Evolutionary conservation across 768 basidiomycete species (phyloP).

Genomic region (Boletales sp.): DNA sequence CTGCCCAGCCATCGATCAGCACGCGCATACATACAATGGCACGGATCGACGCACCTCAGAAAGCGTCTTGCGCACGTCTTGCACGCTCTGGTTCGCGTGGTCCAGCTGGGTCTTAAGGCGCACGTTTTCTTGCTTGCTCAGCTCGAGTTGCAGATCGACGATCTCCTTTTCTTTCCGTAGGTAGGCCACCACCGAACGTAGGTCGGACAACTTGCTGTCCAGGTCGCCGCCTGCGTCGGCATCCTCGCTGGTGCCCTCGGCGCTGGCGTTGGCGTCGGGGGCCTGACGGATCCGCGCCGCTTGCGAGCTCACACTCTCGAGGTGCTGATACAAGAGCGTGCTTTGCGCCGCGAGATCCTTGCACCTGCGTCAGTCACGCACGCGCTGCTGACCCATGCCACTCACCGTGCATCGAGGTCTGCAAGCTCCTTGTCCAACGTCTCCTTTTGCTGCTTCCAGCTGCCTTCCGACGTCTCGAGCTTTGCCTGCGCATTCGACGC

Average conservation of each 20-base stretch:
- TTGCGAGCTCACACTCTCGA: slow-evolving; percentile 80
- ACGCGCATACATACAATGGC: neutral
- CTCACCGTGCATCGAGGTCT: slow-evolving; percentile 69
- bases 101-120: slow-evolving; percentile 76
- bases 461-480: slow-evolving; percentile 63
- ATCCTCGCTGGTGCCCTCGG: slow-evolving; percentile 38
- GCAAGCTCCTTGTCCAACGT: slow-evolving; percentile 73
- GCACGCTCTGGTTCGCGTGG: slow-evolving; percentile 61
- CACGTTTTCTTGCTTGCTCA: slow-evolving; percentile 71
- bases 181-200: slow-evolving; percentile 77
- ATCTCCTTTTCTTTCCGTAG: slow-evolving; percentile 91
- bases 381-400: neutral
- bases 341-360: slow-evolving; percentile 78
- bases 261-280: slow-evolving; percentile 53
- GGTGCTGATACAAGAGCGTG: slow-evolving; percentile 71
- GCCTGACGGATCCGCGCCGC: slow-evolving; percentile 77
- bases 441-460: slow-evolving; percentile 79
- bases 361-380: slow-evolving; percentile 40
- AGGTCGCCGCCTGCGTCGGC: slow-evolving; percentile 46
- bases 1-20: slow-evolving; percentile 34
- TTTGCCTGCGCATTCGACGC: slow-evolving; percentile 44
- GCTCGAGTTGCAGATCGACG: slow-evolving; percentile 81
- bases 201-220: slow-evolving; percentile 65
- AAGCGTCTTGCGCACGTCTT: slow-evolving; percentile 66
- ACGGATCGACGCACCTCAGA: slow-evolving; percentile 51